These are phyloP conservation scores for Populus hybrid DNA, from an alignment of 441 rosid genomes.

Conservation along the genomic window DNA sequence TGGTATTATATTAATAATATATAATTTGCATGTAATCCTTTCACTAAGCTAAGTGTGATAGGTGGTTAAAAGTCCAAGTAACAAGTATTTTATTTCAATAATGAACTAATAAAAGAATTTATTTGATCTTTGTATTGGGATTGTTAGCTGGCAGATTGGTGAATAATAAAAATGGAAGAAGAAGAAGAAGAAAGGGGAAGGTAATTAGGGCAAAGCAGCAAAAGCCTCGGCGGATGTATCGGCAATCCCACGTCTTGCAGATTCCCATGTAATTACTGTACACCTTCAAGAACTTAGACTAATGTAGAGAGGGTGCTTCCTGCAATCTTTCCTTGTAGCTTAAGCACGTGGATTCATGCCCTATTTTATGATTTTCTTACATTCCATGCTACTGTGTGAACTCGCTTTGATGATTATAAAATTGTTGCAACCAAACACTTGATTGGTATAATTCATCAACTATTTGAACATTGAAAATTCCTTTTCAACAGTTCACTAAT, in stretches of 20 bases:
- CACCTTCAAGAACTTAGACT: slow-evolving; percentile 11
- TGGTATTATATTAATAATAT: not conserved
- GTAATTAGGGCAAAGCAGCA: slow-evolving; percentile 28
- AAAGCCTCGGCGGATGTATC: slow-evolving; percentile 41
- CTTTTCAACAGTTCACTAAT: not conserved
- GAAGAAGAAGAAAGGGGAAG: not conserved
- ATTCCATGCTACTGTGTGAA: slow-evolving; percentile 27
- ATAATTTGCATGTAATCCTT: not conserved
- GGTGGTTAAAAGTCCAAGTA: not conserved
- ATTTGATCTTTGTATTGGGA: slow-evolving; percentile 27
- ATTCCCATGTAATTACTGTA: slow-evolving; percentile 27
- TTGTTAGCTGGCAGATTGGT: slow-evolving; percentile 48
- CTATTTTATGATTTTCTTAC: slow-evolving; percentile 6
- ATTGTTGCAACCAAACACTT: not conserved
- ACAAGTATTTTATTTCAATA: slow-evolving; percentile 7
- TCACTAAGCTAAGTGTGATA: not conserved
- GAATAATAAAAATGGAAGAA: slow-evolving; percentile 16
- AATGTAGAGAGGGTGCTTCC: slow-evolving; percentile 18
- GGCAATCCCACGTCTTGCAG: slow-evolving; percentile 48
- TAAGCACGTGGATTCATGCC: slow-evolving; percentile 20
- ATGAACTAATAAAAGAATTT: slow-evolving; percentile 7
- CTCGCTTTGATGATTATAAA: not conserved
- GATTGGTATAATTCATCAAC: not conserved
- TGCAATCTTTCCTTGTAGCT: slow-evolving; percentile 20
- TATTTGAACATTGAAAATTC: not conserved